Evolutionary conservation across 345 rosid genomes (phyloP), one percentile per base, ranked within the genome.

Genomic region (Citrus unshiu): DNA sequence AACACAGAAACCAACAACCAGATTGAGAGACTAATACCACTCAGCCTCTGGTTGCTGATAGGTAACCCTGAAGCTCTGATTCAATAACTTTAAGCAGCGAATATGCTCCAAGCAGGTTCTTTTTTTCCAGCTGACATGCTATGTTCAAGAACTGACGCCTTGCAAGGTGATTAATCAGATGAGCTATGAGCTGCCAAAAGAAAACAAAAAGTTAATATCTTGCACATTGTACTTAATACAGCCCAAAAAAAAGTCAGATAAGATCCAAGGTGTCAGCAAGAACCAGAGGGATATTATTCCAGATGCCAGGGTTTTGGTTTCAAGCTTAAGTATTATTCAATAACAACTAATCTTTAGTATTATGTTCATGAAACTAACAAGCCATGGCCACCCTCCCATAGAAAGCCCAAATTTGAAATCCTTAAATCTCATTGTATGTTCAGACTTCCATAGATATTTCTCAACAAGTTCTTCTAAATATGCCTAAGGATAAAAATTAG

Each of bases 81-180:
- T 91, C 98, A 0, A 93, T 91, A 80, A 93, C 98, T 87, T 93
- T 91, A 69, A 96, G 93, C 72, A 96, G 79, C 21, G 94, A 90
- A 89, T 83, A 94, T 65, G 97, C 99, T 85, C 93, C 97, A 83
- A 91, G 90, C 97, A 93, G 90, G 86, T 85, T 89, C 86, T 87
- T 93, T 86, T 90, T 94, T 81, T 91, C 97, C 85, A 91, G 72
- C 80, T 91, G 97, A 89, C 98, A 93, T 77, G 97, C 98, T 81
- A 94, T 72, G 83, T 90, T 96, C 70, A 96, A 82, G 87, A 96
- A 91, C 73, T 91, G 98, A 87, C 94, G 98, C 83, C 95, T 90
- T 74, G 97, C 88, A 80, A 96, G 97, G 85, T 96, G 99, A 90
- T 94, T 94, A 73, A 90, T 87, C 58, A 96, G 88, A 83, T 96